Evolutionary conservation across 805 yeast genomes (phyloP).

Genomic region (Metahyphopichia silvanorum): DNA sequence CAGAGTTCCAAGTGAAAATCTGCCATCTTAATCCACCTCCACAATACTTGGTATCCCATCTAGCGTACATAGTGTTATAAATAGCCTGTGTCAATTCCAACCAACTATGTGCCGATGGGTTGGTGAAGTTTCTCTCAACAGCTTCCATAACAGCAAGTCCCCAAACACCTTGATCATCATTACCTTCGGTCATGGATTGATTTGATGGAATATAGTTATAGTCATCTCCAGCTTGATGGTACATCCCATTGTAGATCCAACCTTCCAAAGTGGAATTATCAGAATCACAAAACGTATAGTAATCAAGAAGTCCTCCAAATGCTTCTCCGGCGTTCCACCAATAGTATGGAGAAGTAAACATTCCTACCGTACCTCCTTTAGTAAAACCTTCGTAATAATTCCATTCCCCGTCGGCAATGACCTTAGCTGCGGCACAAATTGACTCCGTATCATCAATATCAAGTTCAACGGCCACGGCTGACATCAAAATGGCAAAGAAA

Average conservation of each 20-base stretch:
- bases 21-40: constrained; percentile 96
- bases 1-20: constrained; percentile 90
- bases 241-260: constrained; percentile 36
- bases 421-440: constrained; percentile 38
- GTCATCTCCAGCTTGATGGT: constrained; percentile 40
- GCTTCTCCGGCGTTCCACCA: constrained; percentile 57
- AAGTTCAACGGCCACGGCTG: constrained; percentile 28
- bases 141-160: constrained; percentile 46
- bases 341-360: constrained; percentile 44
- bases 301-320: constrained; percentile 45
- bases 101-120: constrained; percentile 74
- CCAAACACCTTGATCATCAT: constrained; percentile 55
- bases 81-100: constrained; percentile 81
- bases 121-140: constrained; percentile 41
- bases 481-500: neutral
- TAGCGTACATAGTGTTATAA: constrained; percentile 81
- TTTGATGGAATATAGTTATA: constrained; percentile 44
- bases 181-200: constrained; percentile 46
- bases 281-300: constrained; percentile 34
- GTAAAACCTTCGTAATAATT: constrained; percentile 42
- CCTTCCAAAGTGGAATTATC: constrained; percentile 27
- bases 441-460: constrained; percentile 36
- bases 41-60: constrained; percentile 80
- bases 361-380: constrained; percentile 46
- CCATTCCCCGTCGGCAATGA: constrained; percentile 36